Conservation (phyloP, 257 asterid species). For the Coffea eugenioides region DNA sequence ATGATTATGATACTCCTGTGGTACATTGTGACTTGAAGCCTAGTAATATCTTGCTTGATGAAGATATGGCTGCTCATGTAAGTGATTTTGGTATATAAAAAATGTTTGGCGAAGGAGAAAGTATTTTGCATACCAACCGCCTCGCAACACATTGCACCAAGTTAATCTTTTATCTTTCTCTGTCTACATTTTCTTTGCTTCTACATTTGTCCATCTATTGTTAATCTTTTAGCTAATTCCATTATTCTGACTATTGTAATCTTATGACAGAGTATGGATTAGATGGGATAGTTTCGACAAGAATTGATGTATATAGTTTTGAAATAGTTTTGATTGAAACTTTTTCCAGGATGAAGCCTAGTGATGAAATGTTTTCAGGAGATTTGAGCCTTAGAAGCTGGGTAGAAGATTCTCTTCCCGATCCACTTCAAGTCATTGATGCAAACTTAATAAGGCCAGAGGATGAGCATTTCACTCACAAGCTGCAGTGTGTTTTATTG, state of each 20-base stretch:
- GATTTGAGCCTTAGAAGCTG: neutral
- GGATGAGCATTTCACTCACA: slow-evolving; percentile 8
- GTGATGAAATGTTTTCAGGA: slow-evolving; percentile 5
- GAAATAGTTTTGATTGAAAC: slow-evolving; percentile 7
- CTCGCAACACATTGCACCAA: slow-evolving; percentile 15
- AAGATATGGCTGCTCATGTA: slow-evolving; percentile 2
- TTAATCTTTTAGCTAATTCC: neutral
- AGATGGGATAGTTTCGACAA: neutral
- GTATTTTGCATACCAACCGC: slow-evolving; percentile 25
- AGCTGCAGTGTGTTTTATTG: slow-evolving; percentile 19
- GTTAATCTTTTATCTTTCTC: neutral
- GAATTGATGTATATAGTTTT: slow-evolving; percentile 5
- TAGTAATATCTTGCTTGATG: neutral
- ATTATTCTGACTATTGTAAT: neutral
- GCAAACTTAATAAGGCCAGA: slow-evolving; percentile 14
- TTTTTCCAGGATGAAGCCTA: slow-evolving; percentile 2
- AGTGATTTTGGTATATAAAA: slow-evolving; percentile 31
- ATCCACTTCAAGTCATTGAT: slow-evolving; percentile 17
- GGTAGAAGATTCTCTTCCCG: neutral
- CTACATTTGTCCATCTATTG: too few relatives aligned
- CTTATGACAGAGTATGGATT: neutral
- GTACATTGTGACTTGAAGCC: slow-evolving; percentile 34
- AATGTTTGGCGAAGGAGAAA: slow-evolving; percentile 26
- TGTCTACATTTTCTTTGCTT: neutral
- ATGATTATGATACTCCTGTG: slow-evolving; percentile 25